These are phyloP conservation scores for Coemansia sp. DNA, from an alignment of 192 early-diverging fungal genomes.

Conservation along the genomic window DNA sequence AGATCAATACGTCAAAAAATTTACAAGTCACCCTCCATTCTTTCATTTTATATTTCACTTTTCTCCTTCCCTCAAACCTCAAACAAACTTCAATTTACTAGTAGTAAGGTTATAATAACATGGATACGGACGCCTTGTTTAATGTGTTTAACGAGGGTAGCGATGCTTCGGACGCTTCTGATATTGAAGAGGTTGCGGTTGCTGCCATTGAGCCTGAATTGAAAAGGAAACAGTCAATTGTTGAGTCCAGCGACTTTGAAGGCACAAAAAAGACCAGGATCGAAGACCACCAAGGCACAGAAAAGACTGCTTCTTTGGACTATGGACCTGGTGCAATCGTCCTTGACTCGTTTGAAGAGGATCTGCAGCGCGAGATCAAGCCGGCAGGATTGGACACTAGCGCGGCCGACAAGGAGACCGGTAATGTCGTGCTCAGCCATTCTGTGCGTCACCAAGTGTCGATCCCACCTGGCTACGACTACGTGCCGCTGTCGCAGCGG, in stretches of 20 bases:
- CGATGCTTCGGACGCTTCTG: slow-evolving; percentile 22
- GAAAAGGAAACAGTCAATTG: slow-evolving; percentile 2
- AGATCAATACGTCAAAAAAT: too few species aligned
- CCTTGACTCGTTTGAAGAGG: slow-evolving; percentile 67
- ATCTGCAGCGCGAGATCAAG: slow-evolving; percentile 66
- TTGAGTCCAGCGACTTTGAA: slow-evolving; percentile 6
- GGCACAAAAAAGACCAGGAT: not conserved
- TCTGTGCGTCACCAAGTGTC: slow-evolving; percentile 95
- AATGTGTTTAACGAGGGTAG: slow-evolving; percentile 51
- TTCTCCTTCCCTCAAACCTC: too few species aligned
- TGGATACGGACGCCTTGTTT: slow-evolving; percentile 48
- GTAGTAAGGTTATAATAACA: not conserved
- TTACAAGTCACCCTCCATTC: too few species aligned
- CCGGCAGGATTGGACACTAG: slow-evolving; percentile 56
- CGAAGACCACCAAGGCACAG: not conserved
- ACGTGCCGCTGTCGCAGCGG: slow-evolving; percentile 85
- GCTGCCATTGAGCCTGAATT: not conserved
- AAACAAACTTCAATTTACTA: too few species aligned
- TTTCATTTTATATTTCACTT: too few species aligned
- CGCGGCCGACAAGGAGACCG: slow-evolving; percentile 54
- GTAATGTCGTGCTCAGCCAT: slow-evolving; percentile 46
- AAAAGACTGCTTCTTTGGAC: too few species aligned
- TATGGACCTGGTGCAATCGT: slow-evolving; percentile 58
- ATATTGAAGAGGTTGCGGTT: not conserved
- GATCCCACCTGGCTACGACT: slow-evolving; percentile 80